phyloP scores from a whole-genome alignment of 345 rosid species.

The Brassica rapa region DNA sequence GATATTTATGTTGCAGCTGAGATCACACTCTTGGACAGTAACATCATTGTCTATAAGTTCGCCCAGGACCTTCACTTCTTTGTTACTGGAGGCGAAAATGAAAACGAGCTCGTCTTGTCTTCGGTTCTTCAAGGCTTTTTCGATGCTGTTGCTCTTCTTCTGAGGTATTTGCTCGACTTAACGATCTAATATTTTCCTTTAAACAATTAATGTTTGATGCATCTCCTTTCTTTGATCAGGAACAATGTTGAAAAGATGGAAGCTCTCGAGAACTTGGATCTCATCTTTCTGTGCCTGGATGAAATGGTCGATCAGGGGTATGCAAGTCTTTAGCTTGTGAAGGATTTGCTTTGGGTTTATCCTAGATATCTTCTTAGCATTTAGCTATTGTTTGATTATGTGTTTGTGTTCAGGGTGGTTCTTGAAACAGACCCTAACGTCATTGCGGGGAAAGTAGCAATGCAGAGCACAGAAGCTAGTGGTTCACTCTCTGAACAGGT shows the following conservation, averaged over 20 bases:
- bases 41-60: slow-evolving; percentile 73
- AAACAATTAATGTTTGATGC: slow-evolving; percentile 9
- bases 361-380: not conserved
- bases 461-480: slow-evolving; percentile 69
- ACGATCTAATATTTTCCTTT: not conserved
- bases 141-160: slow-evolving; percentile 73
- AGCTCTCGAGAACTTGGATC: slow-evolving; percentile 88
- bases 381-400: slow-evolving; percentile 13
- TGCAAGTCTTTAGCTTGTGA: not conserved
- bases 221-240: slow-evolving; percentile 42
- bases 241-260: slow-evolving; percentile 82
- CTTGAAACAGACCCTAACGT: slow-evolving; percentile 83
- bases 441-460: slow-evolving; percentile 86
- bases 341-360: not conserved
- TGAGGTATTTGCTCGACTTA: slow-evolving; percentile 55
- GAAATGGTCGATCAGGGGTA: slow-evolving; percentile 93
- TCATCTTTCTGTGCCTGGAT: slow-evolving; percentile 80
- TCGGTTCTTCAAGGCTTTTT: slow-evolving; percentile 83
- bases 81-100: slow-evolving; percentile 84
- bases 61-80: slow-evolving; percentile 89
- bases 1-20: slow-evolving; percentile 62
- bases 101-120: slow-evolving; percentile 80
- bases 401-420: slow-evolving; percentile 58
- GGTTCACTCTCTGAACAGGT: slow-evolving; percentile 94
- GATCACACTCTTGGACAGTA: slow-evolving; percentile 68